Conservation (phyloP, 2,329 filamentous ascomycete species). For the Epichloe uncinata region DNA sequence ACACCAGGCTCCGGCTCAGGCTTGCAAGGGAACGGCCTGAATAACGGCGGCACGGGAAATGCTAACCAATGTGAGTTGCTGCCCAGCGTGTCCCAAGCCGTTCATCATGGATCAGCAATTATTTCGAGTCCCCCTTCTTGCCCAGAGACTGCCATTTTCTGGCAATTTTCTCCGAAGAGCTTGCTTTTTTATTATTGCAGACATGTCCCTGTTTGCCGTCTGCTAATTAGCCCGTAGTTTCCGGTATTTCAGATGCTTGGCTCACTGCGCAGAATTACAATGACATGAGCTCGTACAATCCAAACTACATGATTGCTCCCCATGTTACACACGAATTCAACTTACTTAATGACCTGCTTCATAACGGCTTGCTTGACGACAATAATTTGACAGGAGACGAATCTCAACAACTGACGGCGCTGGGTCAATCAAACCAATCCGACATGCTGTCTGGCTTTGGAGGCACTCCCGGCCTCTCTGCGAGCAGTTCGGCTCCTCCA, state of each 20-base stretch:
- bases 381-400: slow-evolving; percentile 58
- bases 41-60: slow-evolving; percentile 38
- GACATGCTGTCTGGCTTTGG: slow-evolving; percentile 37
- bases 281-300: slow-evolving; percentile 89
- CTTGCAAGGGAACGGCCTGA: slow-evolving; percentile 45
- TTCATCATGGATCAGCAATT: neutral
- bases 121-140: neutral
- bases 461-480: slow-evolving; percentile 22
- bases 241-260: slow-evolving; percentile 74
- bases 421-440: slow-evolving; percentile 27
- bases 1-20: slow-evolving; percentile 58
- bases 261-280: slow-evolving; percentile 69
- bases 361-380: slow-evolving; percentile 82
- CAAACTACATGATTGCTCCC: slow-evolving; percentile 83
- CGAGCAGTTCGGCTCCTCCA: slow-evolving; percentile 11
- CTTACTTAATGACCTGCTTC: slow-evolving; percentile 89
- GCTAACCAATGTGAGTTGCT: slow-evolving; percentile 54
- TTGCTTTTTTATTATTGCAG: neutral
- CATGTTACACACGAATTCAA: slow-evolving; percentile 97
- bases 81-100: slow-evolving; percentile 3
- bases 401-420: slow-evolving; percentile 30
- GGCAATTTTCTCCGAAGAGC: neutral
- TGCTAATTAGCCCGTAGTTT: slow-evolving; percentile 35
- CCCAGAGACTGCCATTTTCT: neutral
- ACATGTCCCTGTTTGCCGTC: neutral